Evolutionary conservation across 2,329 filamentous ascomycete species (phyloP).

Genomic region (Canariomyces notabilis): DNA sequence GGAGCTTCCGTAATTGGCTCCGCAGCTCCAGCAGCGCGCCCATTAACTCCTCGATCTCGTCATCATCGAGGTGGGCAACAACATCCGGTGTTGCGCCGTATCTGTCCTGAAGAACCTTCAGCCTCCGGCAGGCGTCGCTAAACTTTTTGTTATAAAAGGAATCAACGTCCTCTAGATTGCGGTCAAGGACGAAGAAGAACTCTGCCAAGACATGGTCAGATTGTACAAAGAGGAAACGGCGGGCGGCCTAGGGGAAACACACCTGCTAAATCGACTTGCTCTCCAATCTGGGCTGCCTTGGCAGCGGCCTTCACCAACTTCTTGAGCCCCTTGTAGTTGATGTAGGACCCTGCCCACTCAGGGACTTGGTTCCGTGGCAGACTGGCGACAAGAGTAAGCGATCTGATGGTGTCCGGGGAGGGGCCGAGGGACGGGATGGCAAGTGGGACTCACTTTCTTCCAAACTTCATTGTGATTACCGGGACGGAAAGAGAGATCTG

Average conservation of each 20-base stretch:
- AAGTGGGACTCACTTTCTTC: slow-evolving; percentile 29
- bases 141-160: slow-evolving; percentile 96
- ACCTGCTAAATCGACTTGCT: slow-evolving; percentile 87
- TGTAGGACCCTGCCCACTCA: slow-evolving; percentile 79
- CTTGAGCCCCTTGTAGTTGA: slow-evolving; percentile 89
- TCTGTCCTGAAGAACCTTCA: slow-evolving; percentile 81
- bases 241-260: slow-evolving; percentile 28
- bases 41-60: slow-evolving; percentile 88
- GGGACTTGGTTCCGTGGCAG: slow-evolving; percentile 79
- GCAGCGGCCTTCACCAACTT: slow-evolving; percentile 85
- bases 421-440: neutral
- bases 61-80: slow-evolving; percentile 69
- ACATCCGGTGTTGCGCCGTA: slow-evolving; percentile 72
- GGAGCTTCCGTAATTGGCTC: slow-evolving; percentile 80
- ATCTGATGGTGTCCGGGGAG: neutral
- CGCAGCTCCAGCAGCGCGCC: slow-evolving; percentile 84
- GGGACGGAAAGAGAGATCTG: neutral
- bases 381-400: slow-evolving; percentile 35
- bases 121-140: slow-evolving; percentile 72
- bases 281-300: slow-evolving; percentile 59
- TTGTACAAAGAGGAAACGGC: neutral
- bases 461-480: slow-evolving; percentile 33
- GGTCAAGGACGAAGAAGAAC: slow-evolving; percentile 94
- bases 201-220: slow-evolving; percentile 49
- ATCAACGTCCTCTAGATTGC: slow-evolving; percentile 95